A percentile compares a stretch with the other conserved stretches of the same genome.
Conservation (phyloP, 2,329 filamentous ascomycete species). For the Alternaria dauci region DNA sequence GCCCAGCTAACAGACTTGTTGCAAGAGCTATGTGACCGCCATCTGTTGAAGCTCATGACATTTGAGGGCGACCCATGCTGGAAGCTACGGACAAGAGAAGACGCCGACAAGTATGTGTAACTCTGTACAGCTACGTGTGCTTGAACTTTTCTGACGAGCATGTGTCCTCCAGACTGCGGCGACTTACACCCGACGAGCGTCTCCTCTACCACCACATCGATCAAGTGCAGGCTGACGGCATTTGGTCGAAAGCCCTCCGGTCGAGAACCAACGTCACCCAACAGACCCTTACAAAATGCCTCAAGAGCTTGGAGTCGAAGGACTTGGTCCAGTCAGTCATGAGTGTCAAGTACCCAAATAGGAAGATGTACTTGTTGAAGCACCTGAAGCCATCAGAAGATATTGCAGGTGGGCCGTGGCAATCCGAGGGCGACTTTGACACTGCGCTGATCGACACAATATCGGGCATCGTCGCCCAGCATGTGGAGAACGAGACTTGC, state of each 20-base stretch:
- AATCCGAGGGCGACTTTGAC: conserved; percentile 89
- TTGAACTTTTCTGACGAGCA: conserved; percentile 18
- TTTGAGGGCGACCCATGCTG: conserved; percentile 50
- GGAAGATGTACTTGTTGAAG: conserved; percentile 96
- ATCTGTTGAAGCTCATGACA: conserved; percentile 50
- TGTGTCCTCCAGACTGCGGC: conserved; percentile 44
- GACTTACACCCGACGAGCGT: conserved; percentile 72
- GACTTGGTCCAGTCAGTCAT: conserved; percentile 88
- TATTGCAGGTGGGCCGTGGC: conserved; percentile 93
- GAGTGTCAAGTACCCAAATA: conserved; percentile 86
- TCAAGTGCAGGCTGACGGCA: conserved; percentile 81
- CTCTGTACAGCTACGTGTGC: neutral
- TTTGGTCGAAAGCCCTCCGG: conserved; percentile 90
- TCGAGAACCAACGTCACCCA: conserved; percentile 83
- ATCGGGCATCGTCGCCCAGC: conserved; percentile 75
- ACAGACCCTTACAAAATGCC: conserved; percentile 77
- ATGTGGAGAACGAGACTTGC: conserved; percentile 76
- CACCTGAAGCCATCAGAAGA: conserved; percentile 86
- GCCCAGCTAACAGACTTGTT: conserved; percentile 43
- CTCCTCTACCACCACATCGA: conserved; percentile 92
- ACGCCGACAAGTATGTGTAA: conserved; percentile 47
- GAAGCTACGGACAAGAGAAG: conserved; percentile 46
- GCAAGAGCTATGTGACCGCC: conserved; percentile 45
- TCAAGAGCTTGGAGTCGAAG: conserved; percentile 85
- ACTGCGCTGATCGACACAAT: conserved; percentile 84